Conservation (phyloP, 129 eudicot genomes). For the Escallonia rubra region DNA sequence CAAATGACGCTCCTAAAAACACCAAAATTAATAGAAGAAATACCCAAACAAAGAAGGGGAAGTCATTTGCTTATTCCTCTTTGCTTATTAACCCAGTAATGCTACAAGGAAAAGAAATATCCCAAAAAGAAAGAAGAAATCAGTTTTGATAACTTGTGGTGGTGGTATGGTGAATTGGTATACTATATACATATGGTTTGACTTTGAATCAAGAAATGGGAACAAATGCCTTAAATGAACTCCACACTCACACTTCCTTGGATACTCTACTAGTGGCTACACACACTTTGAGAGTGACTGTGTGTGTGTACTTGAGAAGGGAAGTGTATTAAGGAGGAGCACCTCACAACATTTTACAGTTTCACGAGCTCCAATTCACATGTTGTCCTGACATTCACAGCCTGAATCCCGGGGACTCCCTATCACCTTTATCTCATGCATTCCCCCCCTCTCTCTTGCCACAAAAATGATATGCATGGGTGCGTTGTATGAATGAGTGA, state of each 20-base stretch:
- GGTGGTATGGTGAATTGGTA: neutral
- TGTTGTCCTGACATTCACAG: constrained; percentile 47
- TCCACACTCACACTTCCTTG: constrained; percentile 20
- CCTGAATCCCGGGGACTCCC: constrained; percentile 26
- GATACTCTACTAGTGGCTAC: constrained; percentile 33
- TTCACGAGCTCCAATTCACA: constrained; percentile 69
- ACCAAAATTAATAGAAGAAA: too few species aligned
- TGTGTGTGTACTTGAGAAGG: neutral
- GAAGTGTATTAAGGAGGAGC: neutral
- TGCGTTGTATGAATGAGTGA: too few species aligned
- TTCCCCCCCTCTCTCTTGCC: neutral
- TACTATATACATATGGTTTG: neutral
- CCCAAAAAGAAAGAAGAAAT: too few species aligned
- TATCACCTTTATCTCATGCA: constrained; percentile 50
- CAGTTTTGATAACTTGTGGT: too few species aligned
- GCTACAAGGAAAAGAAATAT: too few species aligned
- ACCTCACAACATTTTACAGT: constrained; percentile 49
- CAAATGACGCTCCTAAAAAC: too few species aligned
- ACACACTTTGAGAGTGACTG: neutral
- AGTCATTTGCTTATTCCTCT: too few species aligned
- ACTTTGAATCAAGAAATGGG: constrained; percentile 1
- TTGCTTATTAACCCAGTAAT: too few species aligned
- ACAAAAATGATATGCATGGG: too few species aligned
- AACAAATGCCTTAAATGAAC: neutral
- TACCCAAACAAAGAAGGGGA: too few species aligned